Base-by-base conservation (phyloP, 2,329 filamentous ascomycete genomes). In the Incumbomyces lentus region DNA sequence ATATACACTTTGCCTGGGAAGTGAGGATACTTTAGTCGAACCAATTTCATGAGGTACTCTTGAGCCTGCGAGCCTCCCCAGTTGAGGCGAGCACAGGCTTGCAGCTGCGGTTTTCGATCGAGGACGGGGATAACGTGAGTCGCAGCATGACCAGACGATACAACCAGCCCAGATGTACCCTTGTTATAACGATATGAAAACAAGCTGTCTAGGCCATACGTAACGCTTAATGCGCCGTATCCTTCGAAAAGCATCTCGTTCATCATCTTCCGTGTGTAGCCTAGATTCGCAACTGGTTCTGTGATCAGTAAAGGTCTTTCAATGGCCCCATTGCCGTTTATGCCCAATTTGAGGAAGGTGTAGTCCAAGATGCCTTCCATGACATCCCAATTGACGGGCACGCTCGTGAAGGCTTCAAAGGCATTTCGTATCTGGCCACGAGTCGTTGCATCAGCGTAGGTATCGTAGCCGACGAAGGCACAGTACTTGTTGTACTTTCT, bases 221-320 rank as follows among this genome's bases (percentile, higher is more conserved):
- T 85, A 19, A 95, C 75, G 1, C 86, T 90, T 0, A 92, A 90
- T 10, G 86, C 89, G 49, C 80, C 79, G 64, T 98, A 98, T 66
- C 88, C 93, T 66, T 98, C 92, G 63, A 96, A 98, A 10, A 98
- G 72, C 46, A 96, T 90, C 62, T 98, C 92, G 36, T 86, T 94
- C 90, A 96, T 96, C 56, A 86, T 90, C 69, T 86, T 90, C 55
- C 89, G 74, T 39, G 88, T 83, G 62, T 98, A 98, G 11, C 79
- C 80, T 50, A 95, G 65, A 64, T 96, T 96, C 22, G 89, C 92
- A 48, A 96, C 81, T 0, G 92, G 82, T 66, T 98, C 92, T 0
- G 92, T 98, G 82, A 98, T 88, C 56, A 98, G 82, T 50, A 98
- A 78, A 1, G 90, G 89, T 58, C 88, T 73, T 58, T 90, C 87